Conservation (phyloP, 768 basidiomycete genomes). For the Agaricus bisporus region DNA sequence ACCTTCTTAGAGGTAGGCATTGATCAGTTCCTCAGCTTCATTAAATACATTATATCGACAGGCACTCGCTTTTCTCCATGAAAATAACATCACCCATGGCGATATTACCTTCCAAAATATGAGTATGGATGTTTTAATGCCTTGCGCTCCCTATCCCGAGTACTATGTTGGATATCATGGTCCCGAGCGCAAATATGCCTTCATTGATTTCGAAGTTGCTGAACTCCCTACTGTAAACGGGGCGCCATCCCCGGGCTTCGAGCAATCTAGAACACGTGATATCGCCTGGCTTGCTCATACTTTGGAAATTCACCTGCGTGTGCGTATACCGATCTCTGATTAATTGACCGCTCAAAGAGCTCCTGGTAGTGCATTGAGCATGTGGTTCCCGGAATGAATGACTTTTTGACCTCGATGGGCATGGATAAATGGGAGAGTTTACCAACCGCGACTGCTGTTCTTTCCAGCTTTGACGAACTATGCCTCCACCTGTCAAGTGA, state of each 20-base stretch:
- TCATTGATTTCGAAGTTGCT: not conserved
- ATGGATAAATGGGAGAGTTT: no score
- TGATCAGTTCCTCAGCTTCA: no score
- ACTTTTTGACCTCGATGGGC: no score
- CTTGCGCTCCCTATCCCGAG: not conserved
- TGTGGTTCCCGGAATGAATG: no score
- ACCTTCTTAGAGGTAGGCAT: not conserved
- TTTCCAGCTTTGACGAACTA: no score
- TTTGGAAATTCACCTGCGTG: no score
- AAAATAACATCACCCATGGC: not conserved
- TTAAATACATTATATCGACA: not conserved
- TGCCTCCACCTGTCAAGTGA: no score
- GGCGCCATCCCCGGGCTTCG: not conserved
- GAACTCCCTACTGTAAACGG: not conserved
- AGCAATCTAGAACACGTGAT: not conserved
- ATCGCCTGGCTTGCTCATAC: no score
- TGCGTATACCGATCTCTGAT: no score
- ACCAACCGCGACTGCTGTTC: no score
- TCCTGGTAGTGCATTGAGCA: no score
- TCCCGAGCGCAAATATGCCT: not conserved
- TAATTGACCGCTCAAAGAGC: no score
- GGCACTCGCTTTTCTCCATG: not conserved
- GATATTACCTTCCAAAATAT: not conserved
- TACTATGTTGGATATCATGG: not conserved
- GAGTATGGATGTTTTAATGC: not conserved